Base-by-base conservation (phyloP, 2,329 filamentous ascomycete species). In the Pseudonectria foliicola region DNA sequence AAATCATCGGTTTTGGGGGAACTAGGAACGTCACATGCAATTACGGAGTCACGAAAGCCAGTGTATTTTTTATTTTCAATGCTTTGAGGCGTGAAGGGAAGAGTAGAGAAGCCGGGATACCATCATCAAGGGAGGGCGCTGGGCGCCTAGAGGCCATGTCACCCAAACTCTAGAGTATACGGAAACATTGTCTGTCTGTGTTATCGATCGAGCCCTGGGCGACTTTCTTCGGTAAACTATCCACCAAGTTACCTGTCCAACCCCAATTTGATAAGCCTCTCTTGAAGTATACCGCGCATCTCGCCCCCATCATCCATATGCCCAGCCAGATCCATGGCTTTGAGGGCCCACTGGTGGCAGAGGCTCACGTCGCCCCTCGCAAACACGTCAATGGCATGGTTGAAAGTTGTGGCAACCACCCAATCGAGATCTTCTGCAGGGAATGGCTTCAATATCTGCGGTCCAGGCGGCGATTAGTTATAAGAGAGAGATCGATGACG, bases 341-440 rank as follows among this genome's bases (percentile, higher is more conserved):
- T 71, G 6, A 72, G 65, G 2, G 75, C 74, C 82, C 83, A 88
- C 25, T 58, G 54, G 42, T 67, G 71, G 31, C 77, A 79, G 2
- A 61, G 57, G 4, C 64, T 65, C 37, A 76, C 70, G 15, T 82
- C 68, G 2, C 69, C 66, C 2, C 61, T 63, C 10, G 70, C 67
- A 47, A 76, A 78, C n/a, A 75, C 67, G 48, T 88, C 82, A 5
- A 87, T 65, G 0, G 74, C 79, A 40, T 79, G 77, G 46, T 89
- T 89, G 56, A 83, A 87, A 0, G 74, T 64, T 6, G 70, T 76
- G 1, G 75, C 74, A 0, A 77, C 75, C n/a, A 92, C 71, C 81
- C 83, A 92, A 49, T 87, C 80, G 1, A 89, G 60, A 52, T 92
- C 85, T 4, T 73, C 69, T 1, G 62, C 49, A 0, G 85, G 83